Percentiles rank a stretch among this genome's conserved stretches.
Conservation (phyloP, 768 basidiomycete species). For the Lactarius indigo region DNA sequence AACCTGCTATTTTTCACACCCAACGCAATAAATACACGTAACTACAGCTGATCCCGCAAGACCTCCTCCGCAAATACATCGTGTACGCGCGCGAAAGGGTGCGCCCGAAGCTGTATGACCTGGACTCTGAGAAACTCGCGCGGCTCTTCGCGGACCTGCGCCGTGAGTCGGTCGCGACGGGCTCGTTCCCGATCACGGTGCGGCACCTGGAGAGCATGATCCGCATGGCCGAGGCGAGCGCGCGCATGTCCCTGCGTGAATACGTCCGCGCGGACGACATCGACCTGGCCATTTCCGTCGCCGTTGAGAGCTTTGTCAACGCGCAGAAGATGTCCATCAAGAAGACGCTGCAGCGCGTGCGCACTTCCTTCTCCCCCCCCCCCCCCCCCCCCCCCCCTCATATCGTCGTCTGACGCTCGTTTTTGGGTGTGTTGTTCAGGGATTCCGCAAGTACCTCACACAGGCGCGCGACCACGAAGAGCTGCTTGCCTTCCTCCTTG, state of each 20-base stretch:
- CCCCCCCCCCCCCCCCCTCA: too few relatives aligned
- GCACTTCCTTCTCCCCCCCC: conserved; percentile 32
- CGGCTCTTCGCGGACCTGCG: conserved; percentile 94
- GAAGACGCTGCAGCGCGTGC: conserved; percentile 91
- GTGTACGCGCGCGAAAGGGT: conserved; percentile 97
- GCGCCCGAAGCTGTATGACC: conserved; percentile 86
- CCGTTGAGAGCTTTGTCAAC: conserved; percentile 90
- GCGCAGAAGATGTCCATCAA: conserved; percentile 99
- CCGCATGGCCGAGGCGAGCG: conserved; percentile 97
- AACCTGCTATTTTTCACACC: background rate
- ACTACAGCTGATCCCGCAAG: conserved; percentile 89
- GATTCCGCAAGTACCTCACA: conserved; percentile 96
- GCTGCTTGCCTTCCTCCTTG: conserved; percentile 89
- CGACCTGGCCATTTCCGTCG: conserved; percentile 94
- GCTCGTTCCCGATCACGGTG: conserved; percentile 98
- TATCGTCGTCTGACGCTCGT: background rate
- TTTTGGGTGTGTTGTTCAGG: conserved; percentile 45
- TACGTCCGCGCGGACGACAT: conserved; percentile 96
- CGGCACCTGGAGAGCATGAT: conserved; percentile 99
- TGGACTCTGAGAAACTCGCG: conserved; percentile 94
- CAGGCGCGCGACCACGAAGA: conserved; percentile 97
- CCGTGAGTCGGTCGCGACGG: conserved; percentile 93
- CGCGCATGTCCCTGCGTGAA: conserved; percentile 96
- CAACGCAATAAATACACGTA: conserved; percentile 3
- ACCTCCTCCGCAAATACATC: conserved; percentile 94